Evolutionary conservation across 805 yeast species (phyloP).

Genomic region (Brettanomyces bruxellensis): DNA sequence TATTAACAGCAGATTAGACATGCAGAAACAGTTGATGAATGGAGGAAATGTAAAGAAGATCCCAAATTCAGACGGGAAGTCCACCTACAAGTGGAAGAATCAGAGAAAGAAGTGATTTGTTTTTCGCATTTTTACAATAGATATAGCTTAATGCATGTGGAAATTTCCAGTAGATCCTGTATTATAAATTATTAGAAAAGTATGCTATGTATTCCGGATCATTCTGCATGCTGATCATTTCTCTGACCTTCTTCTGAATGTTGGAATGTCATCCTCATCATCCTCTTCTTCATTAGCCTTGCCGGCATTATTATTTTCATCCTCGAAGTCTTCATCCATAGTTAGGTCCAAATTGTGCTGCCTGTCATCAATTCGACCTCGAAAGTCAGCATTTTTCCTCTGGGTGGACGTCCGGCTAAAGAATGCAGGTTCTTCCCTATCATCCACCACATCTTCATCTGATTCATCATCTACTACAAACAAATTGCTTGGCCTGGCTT

Average conservation of each 20-base stretch:
- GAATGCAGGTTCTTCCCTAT: slow-evolving; percentile 2
- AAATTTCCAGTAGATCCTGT: too few relatives aligned
- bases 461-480: neutral
- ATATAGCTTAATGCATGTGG: neutral
- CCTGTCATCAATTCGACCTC: too few relatives aligned
- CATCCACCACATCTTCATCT: slow-evolving; percentile 4
- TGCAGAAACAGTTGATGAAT: slow-evolving; percentile 83
- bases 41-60: slow-evolving; percentile 80
- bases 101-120: slow-evolving; percentile 45
- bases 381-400: too few relatives aligned
- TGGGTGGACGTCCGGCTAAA: neutral
- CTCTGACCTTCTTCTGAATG: slow-evolving; percentile 14
- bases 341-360: too few relatives aligned
- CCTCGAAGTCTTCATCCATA: too few relatives aligned
- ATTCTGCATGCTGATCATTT: too few relatives aligned
- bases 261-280: slow-evolving; percentile 23
- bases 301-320: too few relatives aligned
- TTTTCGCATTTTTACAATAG: neutral
- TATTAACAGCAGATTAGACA: slow-evolving; percentile 64
- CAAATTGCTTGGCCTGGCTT: neutral
- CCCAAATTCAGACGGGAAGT: slow-evolving; percentile 55
- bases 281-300: slow-evolving; percentile 5
- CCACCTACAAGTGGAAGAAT: slow-evolving; percentile 77
- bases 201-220: too few relatives aligned
- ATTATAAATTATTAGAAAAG: too few relatives aligned